Evolutionary conservation across 2,329 filamentous ascomycete genomes (phyloP).

Genomic region (Ceratocystis cacaofunesta): DNA sequence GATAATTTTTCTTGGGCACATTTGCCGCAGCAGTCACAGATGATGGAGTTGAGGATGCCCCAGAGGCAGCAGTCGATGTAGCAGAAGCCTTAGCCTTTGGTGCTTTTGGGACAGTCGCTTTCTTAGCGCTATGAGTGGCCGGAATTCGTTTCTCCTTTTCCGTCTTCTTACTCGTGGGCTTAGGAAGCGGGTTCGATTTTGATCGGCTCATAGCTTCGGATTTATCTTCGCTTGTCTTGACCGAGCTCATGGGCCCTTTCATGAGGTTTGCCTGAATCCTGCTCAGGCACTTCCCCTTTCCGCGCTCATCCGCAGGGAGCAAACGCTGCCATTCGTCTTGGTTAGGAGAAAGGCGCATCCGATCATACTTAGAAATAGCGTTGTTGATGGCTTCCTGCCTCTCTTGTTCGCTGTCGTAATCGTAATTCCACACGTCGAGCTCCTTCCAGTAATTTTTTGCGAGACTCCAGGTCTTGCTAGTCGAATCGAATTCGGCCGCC

Average conservation of each 20-base stretch:
- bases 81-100: conserved; percentile 7
- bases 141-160: conserved; percentile 41
- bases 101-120: conserved; percentile 21
- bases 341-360: conserved; percentile 38
- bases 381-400: conserved; percentile 47
- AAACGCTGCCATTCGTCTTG: conserved; percentile 48
- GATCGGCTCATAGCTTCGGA: conserved; percentile 30
- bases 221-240: conserved; percentile 25
- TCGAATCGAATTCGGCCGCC: conserved; percentile 38
- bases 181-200: conserved; percentile 36
- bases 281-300: conserved; percentile 44
- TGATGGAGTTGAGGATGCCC: not conserved
- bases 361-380: conserved; percentile 45
- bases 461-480: conserved; percentile 38
- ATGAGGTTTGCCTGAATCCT: conserved; percentile 45
- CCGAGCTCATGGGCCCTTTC: conserved; percentile 30
- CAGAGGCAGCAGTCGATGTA: not conserved
- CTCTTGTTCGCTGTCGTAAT: conserved; percentile 38
- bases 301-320: conserved; percentile 42
- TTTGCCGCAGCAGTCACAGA: not conserved
- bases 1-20: conserved; percentile 27
- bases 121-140: conserved; percentile 20
- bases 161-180: conserved; percentile 40
- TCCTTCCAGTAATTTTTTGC: conserved; percentile 46
- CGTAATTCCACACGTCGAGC: conserved; percentile 48